Evolutionary conservation across 1,284 basidiomycete species (phyloP).

Genomic region (Puccinia coronata): DNA sequence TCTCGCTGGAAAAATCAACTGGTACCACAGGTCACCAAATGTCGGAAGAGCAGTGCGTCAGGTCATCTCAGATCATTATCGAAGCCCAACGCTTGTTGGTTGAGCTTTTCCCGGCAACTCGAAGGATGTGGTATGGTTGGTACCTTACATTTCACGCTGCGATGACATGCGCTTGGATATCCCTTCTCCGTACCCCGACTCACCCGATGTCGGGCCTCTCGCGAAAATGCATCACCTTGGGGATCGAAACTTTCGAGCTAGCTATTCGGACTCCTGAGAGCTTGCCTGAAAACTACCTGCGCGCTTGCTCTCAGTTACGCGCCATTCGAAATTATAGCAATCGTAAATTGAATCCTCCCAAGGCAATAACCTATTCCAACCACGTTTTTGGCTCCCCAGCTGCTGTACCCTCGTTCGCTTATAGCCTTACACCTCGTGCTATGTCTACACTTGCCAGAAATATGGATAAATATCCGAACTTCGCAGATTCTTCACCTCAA

Average conservation of each 20-base stretch:
- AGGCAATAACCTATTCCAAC: conserved; percentile 18
- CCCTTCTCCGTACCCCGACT: conserved; percentile 16
- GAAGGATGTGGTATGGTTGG: conserved; percentile 47
- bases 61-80: conserved; percentile 43
- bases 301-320: conserved; percentile 32
- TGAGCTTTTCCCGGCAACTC: conserved; percentile 36
- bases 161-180: conserved; percentile 48
- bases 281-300: conserved; percentile 25
- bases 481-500: neutral
- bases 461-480: conserved; percentile 14
- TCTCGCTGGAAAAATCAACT: neutral
- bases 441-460: conserved; percentile 17
- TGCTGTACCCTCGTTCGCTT: neutral
- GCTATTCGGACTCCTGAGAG: neutral
- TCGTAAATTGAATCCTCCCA: conserved; percentile 27
- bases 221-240: conserved; percentile 23
- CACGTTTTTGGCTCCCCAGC: conserved; percentile 7
- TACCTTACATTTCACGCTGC: conserved; percentile 45
- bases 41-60: conserved; percentile 36
- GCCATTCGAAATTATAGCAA: conserved; percentile 36
- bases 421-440: conserved; percentile 23
- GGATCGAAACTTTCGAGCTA: conserved; percentile 38
- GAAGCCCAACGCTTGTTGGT: conserved; percentile 37
- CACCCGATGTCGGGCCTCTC: conserved; percentile 17
- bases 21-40: conserved; percentile 1